A percentile compares a stretch with the other conserved stretches of the same genome.
Evolutionary conservation across 2,329 filamentous ascomycete genomes (phyloP).

Genomic region (Lasiodiplodia sp.): DNA sequence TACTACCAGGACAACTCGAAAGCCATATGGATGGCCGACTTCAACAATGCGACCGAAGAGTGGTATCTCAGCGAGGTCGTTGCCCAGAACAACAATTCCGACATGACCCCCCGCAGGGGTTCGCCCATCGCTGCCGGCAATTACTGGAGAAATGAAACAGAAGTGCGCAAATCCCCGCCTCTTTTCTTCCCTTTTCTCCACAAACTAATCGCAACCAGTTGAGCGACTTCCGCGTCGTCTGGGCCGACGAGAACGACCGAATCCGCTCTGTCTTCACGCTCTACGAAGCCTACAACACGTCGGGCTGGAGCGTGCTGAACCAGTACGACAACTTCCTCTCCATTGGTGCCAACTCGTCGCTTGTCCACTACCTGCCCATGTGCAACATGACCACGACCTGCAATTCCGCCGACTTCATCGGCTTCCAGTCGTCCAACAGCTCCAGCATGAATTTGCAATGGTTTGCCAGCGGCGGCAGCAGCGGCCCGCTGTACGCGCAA

Average conservation of each 20-base stretch:
- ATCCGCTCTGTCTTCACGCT: conserved; percentile 8
- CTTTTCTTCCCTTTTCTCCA: background rate
- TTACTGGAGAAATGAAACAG: background rate
- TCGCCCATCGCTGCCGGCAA: conserved; percentile 16
- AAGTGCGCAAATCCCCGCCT: background rate
- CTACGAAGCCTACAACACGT: background rate
- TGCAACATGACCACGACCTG: conserved; percentile 10
- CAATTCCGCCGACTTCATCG: conserved; percentile 10
- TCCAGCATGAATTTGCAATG: background rate
- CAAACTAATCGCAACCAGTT: background rate
- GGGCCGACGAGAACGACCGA: background rate
- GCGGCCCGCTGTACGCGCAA: background rate
- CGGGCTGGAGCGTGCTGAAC: background rate
- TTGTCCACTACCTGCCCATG: background rate
- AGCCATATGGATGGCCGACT: conserved; percentile 2
- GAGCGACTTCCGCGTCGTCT: conserved; percentile 16
- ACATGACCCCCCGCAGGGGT: background rate
- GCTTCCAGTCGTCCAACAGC: background rate
- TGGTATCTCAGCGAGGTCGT: background rate
- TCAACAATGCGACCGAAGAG: background rate
- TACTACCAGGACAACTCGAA: conserved; percentile 8
- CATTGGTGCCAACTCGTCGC: background rate
- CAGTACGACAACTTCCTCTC: conserved; percentile 1
- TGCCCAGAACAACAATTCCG: background rate
- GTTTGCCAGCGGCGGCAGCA: background rate